phyloP scores from a whole-genome alignment of 225 moss, liverwort and hornwort genomes.

The Antitrichia curtipendula region DNA sequence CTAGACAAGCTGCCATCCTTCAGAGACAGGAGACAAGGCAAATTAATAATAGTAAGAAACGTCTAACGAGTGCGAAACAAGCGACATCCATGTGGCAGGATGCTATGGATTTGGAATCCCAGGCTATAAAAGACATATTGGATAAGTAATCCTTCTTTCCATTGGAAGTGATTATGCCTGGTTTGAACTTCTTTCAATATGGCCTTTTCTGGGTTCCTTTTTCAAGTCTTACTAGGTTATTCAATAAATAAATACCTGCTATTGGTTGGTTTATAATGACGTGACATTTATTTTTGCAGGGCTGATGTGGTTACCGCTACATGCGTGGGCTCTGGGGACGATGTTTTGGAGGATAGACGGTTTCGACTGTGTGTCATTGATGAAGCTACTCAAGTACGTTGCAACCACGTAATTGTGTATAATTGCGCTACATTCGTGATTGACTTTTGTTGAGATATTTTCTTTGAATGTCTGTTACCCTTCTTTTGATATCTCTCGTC shows the following conservation, averaged over 20 bases:
- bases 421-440: neutral
- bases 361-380: conserved; percentile 83
- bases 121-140: conserved; percentile 60
- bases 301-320: conserved; percentile 81
- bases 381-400: conserved; percentile 87
- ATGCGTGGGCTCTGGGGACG: conserved; percentile 87
- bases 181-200: neutral
- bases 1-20: conserved; percentile 53
- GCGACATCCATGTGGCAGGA: conserved; percentile 78
- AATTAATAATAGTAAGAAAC: conserved; percentile 63
- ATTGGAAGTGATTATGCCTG: neutral
- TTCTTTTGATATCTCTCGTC: neutral
- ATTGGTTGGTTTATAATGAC: neutral
- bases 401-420: neutral
- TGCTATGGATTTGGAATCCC: conserved; percentile 60
- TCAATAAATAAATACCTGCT: neutral
- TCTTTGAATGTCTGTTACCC: neutral
- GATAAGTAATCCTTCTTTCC: conserved; percentile 34
- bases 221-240: neutral
- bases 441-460: neutral
- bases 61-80: conserved; percentile 61
- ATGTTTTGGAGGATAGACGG: conserved; percentile 53
- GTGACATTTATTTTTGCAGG: conserved; percentile 12
- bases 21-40: conserved; percentile 58
- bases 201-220: neutral